Conservation (phyloP, 371 early-diverging fungal species). For the Enteropsectra breve region DNA sequence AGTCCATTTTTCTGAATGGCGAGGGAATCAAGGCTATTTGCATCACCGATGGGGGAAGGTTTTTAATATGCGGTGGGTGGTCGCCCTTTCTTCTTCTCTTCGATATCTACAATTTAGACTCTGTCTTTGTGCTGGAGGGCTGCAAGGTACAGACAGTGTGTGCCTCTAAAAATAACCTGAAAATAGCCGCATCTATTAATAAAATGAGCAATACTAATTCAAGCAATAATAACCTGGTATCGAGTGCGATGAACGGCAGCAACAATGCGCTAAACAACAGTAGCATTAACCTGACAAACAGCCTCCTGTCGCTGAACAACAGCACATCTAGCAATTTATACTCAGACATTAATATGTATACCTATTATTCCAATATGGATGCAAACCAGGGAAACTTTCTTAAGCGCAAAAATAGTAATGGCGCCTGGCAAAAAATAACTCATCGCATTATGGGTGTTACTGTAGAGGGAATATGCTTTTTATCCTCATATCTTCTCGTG, state of each 20-base stretch:
- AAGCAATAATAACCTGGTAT: slow-evolving; percentile 9
- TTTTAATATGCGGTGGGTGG: slow-evolving; percentile 50
- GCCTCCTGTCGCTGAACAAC: not conserved
- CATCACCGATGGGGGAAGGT: slow-evolving; percentile 56
- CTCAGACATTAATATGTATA: slow-evolving; percentile 22
- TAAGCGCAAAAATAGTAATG: slow-evolving; percentile 19
- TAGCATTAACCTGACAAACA: no score
- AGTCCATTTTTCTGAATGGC: slow-evolving; percentile 35
- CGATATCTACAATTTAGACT: slow-evolving; percentile 43
- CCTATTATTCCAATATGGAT: slow-evolving; percentile 24
- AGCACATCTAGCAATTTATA: no score
- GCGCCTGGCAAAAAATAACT: slow-evolving; percentile 38
- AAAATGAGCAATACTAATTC: no score
- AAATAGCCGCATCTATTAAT: slow-evolving; percentile 45
- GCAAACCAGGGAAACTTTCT: slow-evolving; percentile 35
- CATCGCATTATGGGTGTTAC: slow-evolving; percentile 4
- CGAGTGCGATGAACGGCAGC: no score
- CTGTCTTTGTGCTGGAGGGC: slow-evolving; percentile 55
- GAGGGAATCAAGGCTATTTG: slow-evolving; percentile 51
- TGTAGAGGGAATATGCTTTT: slow-evolving; percentile 40
- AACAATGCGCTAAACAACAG: no score
- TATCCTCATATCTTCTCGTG: slow-evolving; percentile 41
- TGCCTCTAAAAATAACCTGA: slow-evolving; percentile 49
- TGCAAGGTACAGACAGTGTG: slow-evolving; percentile 49
- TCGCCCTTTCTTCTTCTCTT: slow-evolving; percentile 57